Base-by-base conservation (phyloP, 2,329 filamentous ascomycete species). In the Diaporthe destruens region DNA sequence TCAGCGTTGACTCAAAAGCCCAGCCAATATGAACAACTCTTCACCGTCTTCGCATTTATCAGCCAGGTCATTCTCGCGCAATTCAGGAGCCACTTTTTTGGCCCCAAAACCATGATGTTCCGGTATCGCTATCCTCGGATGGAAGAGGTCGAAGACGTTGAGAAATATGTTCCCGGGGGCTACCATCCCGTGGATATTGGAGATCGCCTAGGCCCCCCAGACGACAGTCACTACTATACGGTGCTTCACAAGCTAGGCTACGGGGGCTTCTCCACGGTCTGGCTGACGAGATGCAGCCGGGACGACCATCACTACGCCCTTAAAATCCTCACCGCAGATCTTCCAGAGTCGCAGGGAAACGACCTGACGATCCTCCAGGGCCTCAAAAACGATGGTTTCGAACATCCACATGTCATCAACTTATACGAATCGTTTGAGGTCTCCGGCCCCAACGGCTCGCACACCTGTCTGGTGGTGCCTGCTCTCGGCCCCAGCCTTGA, bases 141-240 rank as follows among this genome's bases (percentile, higher is more conserved):
- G 29, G 44, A 51, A n/a, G 25, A 51, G 11, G 32, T 67, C 6
- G 63, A 67, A 67, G 63, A 67, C 12, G 63, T 67, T 5, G 63
- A 67, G 29, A 67, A 54, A 25, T 67, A 67, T 25, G 25, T 32
- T 2, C 63, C 29, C 0, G 47, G 47, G 7, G 63, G 63, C 44
- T 67, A 67, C 63, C 63, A 67, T 54, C 63, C 63, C 12, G 63
- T 54, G 14, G 47, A 67, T 32, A 67, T 67, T 32, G 63, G 63
- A 36, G 47, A 67, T 39, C 7, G 6, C 18, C 16, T 67, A 23
- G 47, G 47, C 6, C 23, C 63, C 34, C 9, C 6, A 12, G 32
- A 11, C 6, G 47, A 1, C 18, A 11, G 16, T 12, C 63, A 67
- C 7, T 25, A 5, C 18, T 67, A 67, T 25, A 36, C 32, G 25